Evolutionary conservation across 768 basidiomycete genomes (phyloP), one percentile per base, ranked within the genome.

Genomic region (Bullera alba): DNA sequence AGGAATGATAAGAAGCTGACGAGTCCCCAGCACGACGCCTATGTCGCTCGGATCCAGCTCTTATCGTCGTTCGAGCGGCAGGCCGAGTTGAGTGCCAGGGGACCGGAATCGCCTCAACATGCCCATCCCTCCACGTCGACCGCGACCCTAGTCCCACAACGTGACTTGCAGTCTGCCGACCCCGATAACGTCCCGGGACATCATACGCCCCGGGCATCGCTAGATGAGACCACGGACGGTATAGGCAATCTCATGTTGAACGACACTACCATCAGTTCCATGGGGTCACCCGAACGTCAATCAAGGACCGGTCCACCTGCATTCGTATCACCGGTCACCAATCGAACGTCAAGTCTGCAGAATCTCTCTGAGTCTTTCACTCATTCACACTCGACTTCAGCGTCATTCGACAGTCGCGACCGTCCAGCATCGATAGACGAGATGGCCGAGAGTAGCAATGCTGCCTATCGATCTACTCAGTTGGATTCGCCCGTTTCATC

Each of bases 11-110:
- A n/a, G n/a, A 44, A 4, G 12, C n/a, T 47, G 39, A 38, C 39
- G 26, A 19, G 6, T 17, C 12, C n/a, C 4, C 48, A 71, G 70
- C 70, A 72, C 44, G 70, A 72, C 38, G 70, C 70, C 3, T 72
- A 72, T 48, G 62, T 70, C n/a, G 67, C 66, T 17, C 60, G 70
- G 14, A 67, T 72, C 44, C 55, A 53, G 32, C 54, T 72, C 6
- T 48, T 72, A 23, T 46, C 56, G 15, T 57, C 58, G 5, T 65
- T 60, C 48, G 63, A 61, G 34, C n/a, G n/a, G n/a, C n/a, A n/a
- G 15, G 28, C 1, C 34, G 37, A 8, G 23, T 46, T 17, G 47
- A 52, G 16, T 12, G 35, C n/a, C n/a, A n/a, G n/a, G n/a, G n/a
- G n/a, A n/a, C n/a, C n/a, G n/a, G n/a, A n/a, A n/a, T n/a, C n/a